Evolutionary conservation across 345 rosid genomes (phyloP).

Genomic region (Mercurialis annua): DNA sequence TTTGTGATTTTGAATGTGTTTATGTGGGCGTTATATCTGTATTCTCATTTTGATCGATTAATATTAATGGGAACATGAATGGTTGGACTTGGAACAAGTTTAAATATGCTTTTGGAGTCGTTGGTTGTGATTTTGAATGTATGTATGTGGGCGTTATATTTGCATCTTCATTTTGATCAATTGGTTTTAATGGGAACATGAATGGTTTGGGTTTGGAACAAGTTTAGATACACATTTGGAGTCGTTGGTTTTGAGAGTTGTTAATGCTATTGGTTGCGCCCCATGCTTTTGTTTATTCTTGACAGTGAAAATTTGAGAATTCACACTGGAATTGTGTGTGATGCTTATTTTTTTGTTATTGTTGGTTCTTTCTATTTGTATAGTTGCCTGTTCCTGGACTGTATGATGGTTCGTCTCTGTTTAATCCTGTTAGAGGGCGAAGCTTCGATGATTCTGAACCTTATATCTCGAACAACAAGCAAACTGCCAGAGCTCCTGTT

Average conservation of each 20-base stretch:
- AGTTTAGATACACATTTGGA: not conserved
- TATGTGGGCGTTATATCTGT: not conserved
- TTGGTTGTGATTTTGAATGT: not conserved
- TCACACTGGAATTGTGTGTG: not conserved
- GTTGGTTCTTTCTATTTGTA: slow-evolving; percentile 16
- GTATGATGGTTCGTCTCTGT: slow-evolving; percentile 56
- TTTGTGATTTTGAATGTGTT: not conserved
- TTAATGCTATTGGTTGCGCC: not conserved
- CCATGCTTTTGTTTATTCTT: not conserved
- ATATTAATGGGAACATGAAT: not conserved
- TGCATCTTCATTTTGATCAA: not conserved
- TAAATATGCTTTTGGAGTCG: not conserved
- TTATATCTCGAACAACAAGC: slow-evolving; percentile 50
- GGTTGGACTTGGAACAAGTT: not conserved
- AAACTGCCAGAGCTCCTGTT: slow-evolving; percentile 58
- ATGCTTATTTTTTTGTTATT: not conserved
- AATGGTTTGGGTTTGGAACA: not conserved
- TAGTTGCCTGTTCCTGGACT: slow-evolving; percentile 65
- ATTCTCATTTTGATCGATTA: not conserved
- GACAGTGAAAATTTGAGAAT: not conserved
- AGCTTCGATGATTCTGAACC: slow-evolving; percentile 84
- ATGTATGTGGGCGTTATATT: not conserved
- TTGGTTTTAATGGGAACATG: not conserved
- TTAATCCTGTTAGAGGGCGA: slow-evolving; percentile 64
- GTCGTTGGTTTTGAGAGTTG: not conserved